phyloP scores from a whole-genome alignment of 1,139 yeast genomes.

The Saccharomyces hybrid region DNA sequence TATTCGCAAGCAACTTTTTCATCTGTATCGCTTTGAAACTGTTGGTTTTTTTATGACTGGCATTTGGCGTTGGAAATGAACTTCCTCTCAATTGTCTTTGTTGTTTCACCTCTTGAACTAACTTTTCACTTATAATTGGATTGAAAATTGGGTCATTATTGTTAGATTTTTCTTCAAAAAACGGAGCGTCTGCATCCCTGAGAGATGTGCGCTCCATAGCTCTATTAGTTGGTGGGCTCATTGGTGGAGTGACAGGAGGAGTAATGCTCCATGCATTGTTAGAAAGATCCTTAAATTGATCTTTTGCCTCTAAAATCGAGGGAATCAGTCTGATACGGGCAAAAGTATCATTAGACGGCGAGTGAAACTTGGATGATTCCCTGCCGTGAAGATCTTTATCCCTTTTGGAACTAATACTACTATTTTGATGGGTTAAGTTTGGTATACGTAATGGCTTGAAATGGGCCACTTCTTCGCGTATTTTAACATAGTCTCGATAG shows the following conservation, averaged over 20 bases:
- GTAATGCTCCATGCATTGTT: constrained; percentile 10
- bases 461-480: constrained; percentile 20
- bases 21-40: constrained; percentile 32
- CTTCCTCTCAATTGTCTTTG: constrained; percentile 2
- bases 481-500: constrained; percentile 26
- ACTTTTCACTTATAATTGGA: constrained; percentile 29
- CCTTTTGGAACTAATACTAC: constrained; percentile 3
- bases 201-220: constrained; percentile 1
- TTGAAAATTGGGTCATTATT: constrained; percentile 14
- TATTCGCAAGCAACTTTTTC: constrained; percentile 26
- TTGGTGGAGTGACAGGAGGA: constrained; percentile 30
- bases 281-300: constrained; percentile 22
- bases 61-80: constrained; percentile 6
- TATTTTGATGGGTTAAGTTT: constrained; percentile 2
- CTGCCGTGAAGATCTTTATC: no score
- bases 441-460: constrained; percentile 7
- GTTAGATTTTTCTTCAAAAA: not conserved
- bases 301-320: constrained; percentile 23
- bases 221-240: constrained; percentile 19
- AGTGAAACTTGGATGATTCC: not conserved
- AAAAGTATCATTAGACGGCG: not conserved
- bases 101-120: constrained; percentile 24
- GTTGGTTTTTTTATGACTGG: constrained; percentile 30
- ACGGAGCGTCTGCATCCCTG: not conserved
- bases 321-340: constrained; percentile 9